phyloP scores from a whole-genome alignment of 495 filamentous ascomycete genomes.

The Penicillium malachiteum region DNA sequence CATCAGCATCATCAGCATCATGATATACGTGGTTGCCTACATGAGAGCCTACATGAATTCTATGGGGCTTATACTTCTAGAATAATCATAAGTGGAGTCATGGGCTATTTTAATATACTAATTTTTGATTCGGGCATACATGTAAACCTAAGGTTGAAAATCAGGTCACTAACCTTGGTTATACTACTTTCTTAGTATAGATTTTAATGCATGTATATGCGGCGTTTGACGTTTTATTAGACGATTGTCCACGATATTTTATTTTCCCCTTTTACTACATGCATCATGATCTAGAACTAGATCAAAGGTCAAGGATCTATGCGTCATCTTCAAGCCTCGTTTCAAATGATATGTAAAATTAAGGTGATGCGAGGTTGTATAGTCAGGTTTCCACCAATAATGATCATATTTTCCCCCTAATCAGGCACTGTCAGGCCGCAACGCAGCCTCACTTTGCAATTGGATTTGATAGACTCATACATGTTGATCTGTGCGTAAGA shows the following conservation, averaged over 20 bases:
- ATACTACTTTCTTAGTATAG: no score
- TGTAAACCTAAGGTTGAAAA: no score
- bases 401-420: slow-evolving; percentile 13
- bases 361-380: not conserved
- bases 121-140: no score
- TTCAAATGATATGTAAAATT: no score
- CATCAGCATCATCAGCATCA: no score
- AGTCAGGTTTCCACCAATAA: slow-evolving; percentile 9
- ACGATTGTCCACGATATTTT: not conserved
- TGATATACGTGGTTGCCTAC: no score
- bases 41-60: no score
- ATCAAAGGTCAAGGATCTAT: not conserved
- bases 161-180: no score
- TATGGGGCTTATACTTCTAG: no score
- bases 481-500: slow-evolving; percentile 26
- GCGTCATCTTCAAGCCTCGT: not conserved
- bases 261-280: not conserved
- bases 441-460: slow-evolving; percentile 20
- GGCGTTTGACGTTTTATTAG: slow-evolving; percentile 6
- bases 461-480: slow-evolving; percentile 1
- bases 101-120: no score
- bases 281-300: not conserved
- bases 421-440: slow-evolving; percentile 36
- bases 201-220: slow-evolving; percentile 3
- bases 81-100: no score